Percentiles rank a stretch among this genome's conserved stretches.
Evolutionary conservation across 805 yeast species (phyloP).

Genomic region (Teunomyces barrocoloradensis): DNA sequence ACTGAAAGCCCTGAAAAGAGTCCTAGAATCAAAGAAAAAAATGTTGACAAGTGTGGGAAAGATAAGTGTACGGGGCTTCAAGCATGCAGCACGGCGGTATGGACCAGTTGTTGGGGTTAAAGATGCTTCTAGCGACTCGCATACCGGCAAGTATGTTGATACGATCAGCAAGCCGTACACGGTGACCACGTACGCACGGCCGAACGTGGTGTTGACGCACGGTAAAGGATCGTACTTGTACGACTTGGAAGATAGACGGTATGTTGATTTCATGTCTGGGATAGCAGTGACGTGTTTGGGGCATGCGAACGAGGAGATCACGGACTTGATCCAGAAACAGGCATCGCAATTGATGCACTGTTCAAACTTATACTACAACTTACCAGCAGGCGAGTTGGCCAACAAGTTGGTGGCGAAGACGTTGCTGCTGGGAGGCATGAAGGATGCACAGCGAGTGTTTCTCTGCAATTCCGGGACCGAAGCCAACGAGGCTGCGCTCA

Average conservation of each 20-base stretch:
- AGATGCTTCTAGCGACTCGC: constrained; percentile 31
- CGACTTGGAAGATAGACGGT: constrained; percentile 76
- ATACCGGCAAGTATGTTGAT: constrained; percentile 40
- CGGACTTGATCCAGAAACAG: constrained; percentile 71
- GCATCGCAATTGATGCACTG: constrained; percentile 72
- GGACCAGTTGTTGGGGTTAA: constrained; percentile 6
- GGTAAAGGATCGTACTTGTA: constrained; percentile 81
- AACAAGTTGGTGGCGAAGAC: constrained; percentile 70
- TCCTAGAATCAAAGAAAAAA: not conserved
- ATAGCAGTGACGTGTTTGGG: constrained; percentile 97
- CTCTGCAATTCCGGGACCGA: constrained; percentile 60
- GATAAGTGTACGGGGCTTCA: not conserved
- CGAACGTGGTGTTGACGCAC: constrained; percentile 69
- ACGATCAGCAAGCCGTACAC: constrained; percentile 51
- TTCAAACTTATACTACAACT: constrained; percentile 81
- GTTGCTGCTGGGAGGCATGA: constrained; percentile 71
- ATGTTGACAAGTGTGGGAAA: not conserved
- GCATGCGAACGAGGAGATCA: constrained; percentile 73
- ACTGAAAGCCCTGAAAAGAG: not conserved
- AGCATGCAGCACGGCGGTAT: not conserved
- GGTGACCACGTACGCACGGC: constrained; percentile 80
- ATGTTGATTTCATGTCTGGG: constrained; percentile 91
- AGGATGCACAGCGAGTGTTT: constrained; percentile 70
- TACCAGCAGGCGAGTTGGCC: constrained; percentile 79
- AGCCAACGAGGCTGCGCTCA: constrained; percentile 59